Conservation (phyloP, 257 asterid species). For the Jaltomata sinuosa region DNA sequence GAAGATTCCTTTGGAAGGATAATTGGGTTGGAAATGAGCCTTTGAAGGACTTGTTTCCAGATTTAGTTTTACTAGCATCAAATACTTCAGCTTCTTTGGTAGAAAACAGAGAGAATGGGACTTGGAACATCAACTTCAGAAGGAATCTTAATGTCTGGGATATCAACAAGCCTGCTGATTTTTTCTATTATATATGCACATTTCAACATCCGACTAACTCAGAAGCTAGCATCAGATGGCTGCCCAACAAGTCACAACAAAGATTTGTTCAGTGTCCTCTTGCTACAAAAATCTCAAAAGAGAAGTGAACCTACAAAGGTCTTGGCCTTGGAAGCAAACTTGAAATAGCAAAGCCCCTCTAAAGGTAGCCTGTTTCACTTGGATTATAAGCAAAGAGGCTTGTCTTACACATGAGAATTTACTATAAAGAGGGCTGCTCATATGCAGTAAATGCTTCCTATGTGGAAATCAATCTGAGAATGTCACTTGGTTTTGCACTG, state of each 20-base stretch:
- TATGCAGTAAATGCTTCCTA: neutral
- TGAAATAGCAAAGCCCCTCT: neutral
- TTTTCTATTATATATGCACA: neutral
- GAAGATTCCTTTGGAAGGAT: neutral
- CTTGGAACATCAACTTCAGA: neutral
- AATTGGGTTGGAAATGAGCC: neutral
- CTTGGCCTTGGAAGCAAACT: neutral
- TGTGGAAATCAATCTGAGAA: neutral
- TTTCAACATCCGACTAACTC: neutral
- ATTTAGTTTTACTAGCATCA: neutral
- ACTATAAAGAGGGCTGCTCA: neutral
- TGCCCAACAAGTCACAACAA: neutral
- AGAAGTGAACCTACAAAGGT: neutral
- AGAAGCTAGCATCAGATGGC: neutral
- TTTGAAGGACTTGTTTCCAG: neutral
- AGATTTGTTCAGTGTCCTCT: neutral
- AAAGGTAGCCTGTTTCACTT: neutral
- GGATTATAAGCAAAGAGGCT: neutral
- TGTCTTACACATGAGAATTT: neutral
- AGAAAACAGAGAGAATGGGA: neutral
- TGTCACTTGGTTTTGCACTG: neutral
- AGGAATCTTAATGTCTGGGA: neutral
- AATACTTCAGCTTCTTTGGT: neutral
- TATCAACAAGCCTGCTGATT: neutral
- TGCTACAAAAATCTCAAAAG: neutral